Evolutionary conservation across 345 rosid species (phyloP).

Genomic region (Arabis hirsuta): DNA sequence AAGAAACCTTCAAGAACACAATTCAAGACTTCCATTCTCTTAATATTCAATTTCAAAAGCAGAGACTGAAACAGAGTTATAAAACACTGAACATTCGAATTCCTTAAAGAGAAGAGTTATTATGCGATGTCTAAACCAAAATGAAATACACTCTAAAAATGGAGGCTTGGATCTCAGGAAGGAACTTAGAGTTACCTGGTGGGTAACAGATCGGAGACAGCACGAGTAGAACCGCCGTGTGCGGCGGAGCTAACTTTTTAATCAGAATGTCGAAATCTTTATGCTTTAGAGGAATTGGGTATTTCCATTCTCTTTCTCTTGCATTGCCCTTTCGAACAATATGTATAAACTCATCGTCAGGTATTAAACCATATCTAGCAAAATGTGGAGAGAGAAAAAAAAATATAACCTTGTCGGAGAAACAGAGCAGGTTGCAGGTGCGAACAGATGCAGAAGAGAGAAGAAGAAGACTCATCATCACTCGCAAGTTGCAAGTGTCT

Average conservation of each 20-base stretch:
- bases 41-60: background rate
- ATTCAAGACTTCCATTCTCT: background rate
- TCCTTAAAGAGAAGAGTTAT: background rate
- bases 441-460: conserved; percentile 38
- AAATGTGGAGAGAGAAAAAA: background rate
- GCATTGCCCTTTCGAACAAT: conserved; percentile 33
- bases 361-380: background rate
- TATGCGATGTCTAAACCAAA: background rate
- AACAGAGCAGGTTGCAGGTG: conserved; percentile 5
- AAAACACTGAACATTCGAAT: background rate
- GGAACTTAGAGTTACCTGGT: conserved; percentile 46
- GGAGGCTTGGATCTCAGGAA: conserved; percentile 3
- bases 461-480: conserved; percentile 41
- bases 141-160: background rate
- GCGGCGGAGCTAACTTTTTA: conserved; percentile 55
- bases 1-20: conserved; percentile 12
- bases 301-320: conserved; percentile 32
- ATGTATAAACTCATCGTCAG: background rate
- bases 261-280: conserved; percentile 31
- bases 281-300: conserved; percentile 22
- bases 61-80: background rate
- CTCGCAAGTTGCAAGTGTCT: too few relatives aligned
- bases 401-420: conserved; percentile 43
- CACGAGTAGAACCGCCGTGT: conserved; percentile 57
- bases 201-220: conserved; percentile 52